Evolutionary conservation across 441 rosid genomes (phyloP), one percentile per base, ranked within the genome.

Genomic region (Euphorbia celastroides): DNA sequence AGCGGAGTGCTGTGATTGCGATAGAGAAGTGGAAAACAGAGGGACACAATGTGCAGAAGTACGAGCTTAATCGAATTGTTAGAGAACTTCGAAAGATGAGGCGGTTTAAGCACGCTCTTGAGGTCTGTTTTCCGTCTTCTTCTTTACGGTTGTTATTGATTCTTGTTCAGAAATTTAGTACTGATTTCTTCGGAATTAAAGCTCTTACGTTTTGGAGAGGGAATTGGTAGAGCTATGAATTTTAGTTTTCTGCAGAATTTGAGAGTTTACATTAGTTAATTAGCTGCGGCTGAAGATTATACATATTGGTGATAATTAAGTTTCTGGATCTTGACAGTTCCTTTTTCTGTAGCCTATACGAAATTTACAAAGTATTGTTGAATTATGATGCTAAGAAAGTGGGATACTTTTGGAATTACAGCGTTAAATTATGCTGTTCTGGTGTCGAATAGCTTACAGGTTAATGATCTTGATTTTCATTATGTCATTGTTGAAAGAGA

Each of bases 51-150:
- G 93, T 84, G 30, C 81, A 82, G 58, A 94, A 92, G 78, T 89
- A 92, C 82, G 86, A 89, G 78, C 96, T 91, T 60, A 94, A 86
- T 72, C 85, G 97, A 3, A 79, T 89, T 50, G 89, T 92, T 25
- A 78, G 92, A 44, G 97, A 89, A 85, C 97, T 94, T 34, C 92
- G 97, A 67, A 94, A 86, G 83, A 71, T 89, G 46, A 85, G 79
- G 73, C 97, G 99, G 36, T 84, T 82, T 72, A 91, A 91, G 74
- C 97, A 94, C 78, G 97, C 97, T 2, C 89, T 91, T 60, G 94
- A 94, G 97, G 96, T 50, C 68, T 66, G 44, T 57, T 62, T 51
- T 26, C 38, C 11, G 1, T n/a, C 0, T 41, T 34, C 16, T 28
- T 22, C 44, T 13, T n/a, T 46, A 31, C 13, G 31, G 14, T 64